Evolutionary conservation across 2,329 filamentous ascomycete species (phyloP).

Genomic region (Phoma sp.): DNA sequence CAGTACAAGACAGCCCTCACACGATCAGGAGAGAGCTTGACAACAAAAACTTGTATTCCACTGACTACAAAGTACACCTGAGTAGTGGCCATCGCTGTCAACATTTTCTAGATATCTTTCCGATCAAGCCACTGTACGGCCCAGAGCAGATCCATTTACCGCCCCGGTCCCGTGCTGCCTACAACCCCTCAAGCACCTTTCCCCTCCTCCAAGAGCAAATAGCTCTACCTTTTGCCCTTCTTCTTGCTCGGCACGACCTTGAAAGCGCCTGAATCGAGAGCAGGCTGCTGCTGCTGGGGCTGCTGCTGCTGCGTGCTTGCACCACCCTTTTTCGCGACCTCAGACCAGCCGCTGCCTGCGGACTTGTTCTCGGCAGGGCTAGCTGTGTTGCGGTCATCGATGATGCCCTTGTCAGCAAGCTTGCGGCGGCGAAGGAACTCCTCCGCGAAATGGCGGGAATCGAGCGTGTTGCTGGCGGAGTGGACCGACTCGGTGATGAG

Average conservation of each 20-base stretch:
- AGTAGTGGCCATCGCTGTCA: not conserved
- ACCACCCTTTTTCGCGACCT: slow-evolving; percentile 97
- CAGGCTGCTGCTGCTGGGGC: slow-evolving; percentile 36
- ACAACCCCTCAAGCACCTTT: not conserved
- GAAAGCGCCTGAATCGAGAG: slow-evolving; percentile 69
- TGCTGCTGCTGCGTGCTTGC: slow-evolving; percentile 50
- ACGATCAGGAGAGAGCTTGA: not conserved
- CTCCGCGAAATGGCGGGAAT: slow-evolving; percentile 90
- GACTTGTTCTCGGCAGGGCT: slow-evolving; percentile 55
- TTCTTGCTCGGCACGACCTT: slow-evolving; percentile 92
- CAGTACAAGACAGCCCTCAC: too few species aligned
- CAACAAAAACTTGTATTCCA: not conserved
- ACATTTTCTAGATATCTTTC: not conserved
- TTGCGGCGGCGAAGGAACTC: slow-evolving; percentile 94
- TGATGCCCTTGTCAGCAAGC: slow-evolving; percentile 88
- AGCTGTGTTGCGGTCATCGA: slow-evolving; percentile 71
- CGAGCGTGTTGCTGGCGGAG: slow-evolving; percentile 83
- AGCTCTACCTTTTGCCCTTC: slow-evolving; percentile 67
- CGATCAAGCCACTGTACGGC: not conserved
- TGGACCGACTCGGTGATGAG: slow-evolving; percentile 93
- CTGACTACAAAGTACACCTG: not conserved
- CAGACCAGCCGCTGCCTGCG: slow-evolving; percentile 80
- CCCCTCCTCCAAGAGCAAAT: not conserved
- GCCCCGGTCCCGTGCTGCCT: not conserved
- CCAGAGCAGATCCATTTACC: not conserved